These are phyloP conservation scores for Brachypodium distachyon DNA, from an alignment of 202 grass and related monocot species.

Conservation along the genomic window DNA sequence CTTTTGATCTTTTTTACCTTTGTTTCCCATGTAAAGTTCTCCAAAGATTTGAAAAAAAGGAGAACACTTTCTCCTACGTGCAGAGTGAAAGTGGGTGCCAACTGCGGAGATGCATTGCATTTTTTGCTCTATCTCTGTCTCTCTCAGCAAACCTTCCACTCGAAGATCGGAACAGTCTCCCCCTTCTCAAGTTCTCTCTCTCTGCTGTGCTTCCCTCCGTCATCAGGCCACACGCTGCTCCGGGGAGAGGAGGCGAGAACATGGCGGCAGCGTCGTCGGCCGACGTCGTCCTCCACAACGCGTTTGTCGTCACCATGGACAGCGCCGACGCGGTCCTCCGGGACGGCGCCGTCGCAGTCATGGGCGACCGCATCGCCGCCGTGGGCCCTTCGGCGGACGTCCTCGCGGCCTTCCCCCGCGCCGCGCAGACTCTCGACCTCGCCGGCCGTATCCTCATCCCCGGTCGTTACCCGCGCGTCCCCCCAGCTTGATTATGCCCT, in stretches of 20 bases:
- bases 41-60: no score
- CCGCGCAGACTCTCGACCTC: conserved; percentile 40
- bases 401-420: conserved; percentile 41
- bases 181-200: background rate
- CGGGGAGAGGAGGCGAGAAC: background rate
- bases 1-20: no score
- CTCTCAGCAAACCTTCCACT: no score
- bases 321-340: conserved; percentile 29
- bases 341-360: conserved; percentile 42
- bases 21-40: no score
- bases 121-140: no score
- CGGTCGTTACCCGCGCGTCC: conserved; percentile 7
- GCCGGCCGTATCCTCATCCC: conserved; percentile 61
- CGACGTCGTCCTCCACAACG: conserved; percentile 45
- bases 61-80: no score
- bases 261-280: background rate
- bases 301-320: conserved; percentile 62
- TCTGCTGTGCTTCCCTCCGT: background rate
- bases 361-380: conserved; percentile 35
- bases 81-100: no score
- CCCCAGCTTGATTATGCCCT: background rate
- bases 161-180: background rate
- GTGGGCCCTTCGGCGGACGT: conserved; percentile 42
- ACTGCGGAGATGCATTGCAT: no score
- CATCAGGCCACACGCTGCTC: background rate